These are phyloP conservation scores for Claviceps digitariae DNA, from an alignment of 2,329 filamentous ascomycete genomes.

Conservation along the genomic window DNA sequence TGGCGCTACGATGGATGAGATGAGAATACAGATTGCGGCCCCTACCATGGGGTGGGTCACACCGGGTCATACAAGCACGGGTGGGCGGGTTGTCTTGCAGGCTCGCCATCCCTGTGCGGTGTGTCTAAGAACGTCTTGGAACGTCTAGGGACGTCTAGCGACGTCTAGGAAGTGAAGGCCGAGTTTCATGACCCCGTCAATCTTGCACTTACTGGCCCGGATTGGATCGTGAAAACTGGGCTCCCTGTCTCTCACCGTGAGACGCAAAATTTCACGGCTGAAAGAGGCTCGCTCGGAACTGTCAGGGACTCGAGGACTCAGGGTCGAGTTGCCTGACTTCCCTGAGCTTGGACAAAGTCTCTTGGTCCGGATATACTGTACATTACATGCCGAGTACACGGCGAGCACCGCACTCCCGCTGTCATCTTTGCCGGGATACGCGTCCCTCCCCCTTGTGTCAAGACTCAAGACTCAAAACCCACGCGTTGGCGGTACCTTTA, in stretches of 20 bases:
- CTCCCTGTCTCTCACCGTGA: background rate
- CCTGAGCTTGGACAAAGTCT: background rate
- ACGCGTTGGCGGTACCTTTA: background rate
- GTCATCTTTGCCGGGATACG: background rate
- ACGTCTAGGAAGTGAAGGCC: background rate
- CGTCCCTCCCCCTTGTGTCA: background rate
- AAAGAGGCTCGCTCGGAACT: background rate
- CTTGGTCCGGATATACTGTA: background rate
- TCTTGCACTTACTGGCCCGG: background rate
- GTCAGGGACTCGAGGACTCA: too few species aligned
- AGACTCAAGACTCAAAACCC: background rate
- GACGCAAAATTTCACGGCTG: background rate
- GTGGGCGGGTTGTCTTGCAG: background rate
- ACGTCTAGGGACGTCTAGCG: background rate
- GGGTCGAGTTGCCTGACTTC: background rate
- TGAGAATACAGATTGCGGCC: background rate
- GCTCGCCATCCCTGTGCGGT: background rate
- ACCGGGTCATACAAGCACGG: background rate
- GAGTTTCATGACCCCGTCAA: slow-evolving; percentile 1
- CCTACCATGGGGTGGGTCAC: background rate
- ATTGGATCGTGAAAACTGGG: background rate
- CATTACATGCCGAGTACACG: background rate
- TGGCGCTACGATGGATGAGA: background rate
- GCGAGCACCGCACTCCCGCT: background rate
- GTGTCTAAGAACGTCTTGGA: background rate